Evolutionary conservation across 129 eudicot genomes (phyloP).

Genomic region (Saussurea involucrata): DNA sequence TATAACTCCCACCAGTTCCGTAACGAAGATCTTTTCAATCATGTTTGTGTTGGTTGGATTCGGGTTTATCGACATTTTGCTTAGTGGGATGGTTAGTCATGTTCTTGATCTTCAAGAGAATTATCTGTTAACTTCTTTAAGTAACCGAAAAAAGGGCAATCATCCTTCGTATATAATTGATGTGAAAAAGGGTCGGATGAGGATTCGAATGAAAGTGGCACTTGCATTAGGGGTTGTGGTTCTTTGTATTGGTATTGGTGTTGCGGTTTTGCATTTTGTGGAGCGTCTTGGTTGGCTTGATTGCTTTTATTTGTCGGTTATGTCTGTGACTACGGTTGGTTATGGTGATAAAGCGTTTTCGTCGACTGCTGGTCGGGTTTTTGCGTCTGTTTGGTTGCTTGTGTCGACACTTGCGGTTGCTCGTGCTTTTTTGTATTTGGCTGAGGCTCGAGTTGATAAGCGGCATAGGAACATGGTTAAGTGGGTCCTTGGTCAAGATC

Average conservation of each 20-base stretch:
- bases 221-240: slow-evolving; percentile 77
- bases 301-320: slow-evolving; percentile 61
- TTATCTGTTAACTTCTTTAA: slow-evolving; percentile 38
- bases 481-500: slow-evolving; percentile 64
- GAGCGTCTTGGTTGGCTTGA: slow-evolving; percentile 68
- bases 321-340: slow-evolving; percentile 91
- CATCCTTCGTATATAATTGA: slow-evolving; percentile 47
- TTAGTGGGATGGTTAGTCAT: slow-evolving; percentile 66
- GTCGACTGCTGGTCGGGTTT: slow-evolving; percentile 49
- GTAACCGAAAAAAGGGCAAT: slow-evolving; percentile 14
- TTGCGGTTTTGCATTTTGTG: slow-evolving; percentile 47
- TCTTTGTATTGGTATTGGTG: slow-evolving; percentile 64
- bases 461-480: slow-evolving; percentile 62
- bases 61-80: slow-evolving; percentile 66
- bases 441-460: slow-evolving; percentile 70
- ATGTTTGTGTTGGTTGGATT: slow-evolving; percentile 66
- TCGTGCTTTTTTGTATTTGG: slow-evolving; percentile 73
- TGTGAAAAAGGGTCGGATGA: slow-evolving; percentile 74
- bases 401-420: slow-evolving; percentile 79
- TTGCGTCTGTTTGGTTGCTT: slow-evolving; percentile 70
- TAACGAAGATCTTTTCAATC: slow-evolving; percentile 54
- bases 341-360: slow-evolving; percentile 67
- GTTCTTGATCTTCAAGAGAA: slow-evolving; percentile 75
- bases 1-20: slow-evolving; percentile 50
- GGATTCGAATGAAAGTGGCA: slow-evolving; percentile 72